Percentiles rank a stretch among this genome's conserved stretches.
phyloP scores from a whole-genome alignment of 345 rosid genomes.

The Lepidium sativum region DNA sequence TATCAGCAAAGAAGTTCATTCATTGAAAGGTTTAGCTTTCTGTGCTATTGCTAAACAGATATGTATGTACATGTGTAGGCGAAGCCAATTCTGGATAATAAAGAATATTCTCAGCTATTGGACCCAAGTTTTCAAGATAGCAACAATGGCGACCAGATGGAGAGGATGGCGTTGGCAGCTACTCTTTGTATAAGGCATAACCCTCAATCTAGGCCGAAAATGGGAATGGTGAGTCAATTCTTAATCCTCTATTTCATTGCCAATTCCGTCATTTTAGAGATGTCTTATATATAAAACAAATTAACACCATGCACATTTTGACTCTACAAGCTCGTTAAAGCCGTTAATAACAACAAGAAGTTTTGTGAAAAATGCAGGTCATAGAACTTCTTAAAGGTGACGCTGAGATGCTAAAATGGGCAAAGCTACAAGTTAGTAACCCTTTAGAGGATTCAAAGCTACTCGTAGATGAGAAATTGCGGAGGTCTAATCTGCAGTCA shows the following conservation, averaged over 20 bases:
- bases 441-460: constrained; percentile 34
- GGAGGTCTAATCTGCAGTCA: constrained; percentile 59
- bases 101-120: constrained; percentile 46
- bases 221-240: constrained; percentile 49
- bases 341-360: not conserved
- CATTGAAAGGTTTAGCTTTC: not conserved
- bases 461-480: constrained; percentile 38
- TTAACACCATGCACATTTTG: no score
- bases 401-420: constrained; percentile 44
- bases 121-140: constrained; percentile 41
- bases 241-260: not conserved
- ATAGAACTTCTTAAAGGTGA: constrained; percentile 71
- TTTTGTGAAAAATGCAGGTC: constrained; percentile 38
- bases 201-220: constrained; percentile 61
- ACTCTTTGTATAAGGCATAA: constrained; percentile 67
- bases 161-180: constrained; percentile 81
- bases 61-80: constrained; percentile 41
- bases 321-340: not conserved
- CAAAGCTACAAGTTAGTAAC: constrained; percentile 40
- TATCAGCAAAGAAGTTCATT: not conserved
- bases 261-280: not conserved
- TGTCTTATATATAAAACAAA: no score
- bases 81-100: constrained; percentile 53
- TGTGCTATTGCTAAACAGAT: not conserved
- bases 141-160: constrained; percentile 43